A percentile compares a stretch with the other conserved stretches of the same genome.
phyloP scores from a whole-genome alignment of 805 yeast genomes.

The Metschnikowia corniflorae region DNA sequence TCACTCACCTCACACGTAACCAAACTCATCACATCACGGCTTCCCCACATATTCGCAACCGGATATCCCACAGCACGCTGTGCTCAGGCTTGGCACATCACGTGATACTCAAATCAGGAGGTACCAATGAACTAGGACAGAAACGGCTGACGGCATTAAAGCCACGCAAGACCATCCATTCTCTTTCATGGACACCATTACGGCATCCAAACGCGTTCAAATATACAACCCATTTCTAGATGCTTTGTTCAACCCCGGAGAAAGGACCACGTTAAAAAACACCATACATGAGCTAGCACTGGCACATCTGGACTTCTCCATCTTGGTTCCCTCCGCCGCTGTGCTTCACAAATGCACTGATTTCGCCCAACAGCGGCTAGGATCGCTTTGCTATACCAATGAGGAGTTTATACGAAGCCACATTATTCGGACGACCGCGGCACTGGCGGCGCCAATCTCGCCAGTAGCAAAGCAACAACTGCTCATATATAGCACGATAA shows the following conservation, averaged over 20 bases:
- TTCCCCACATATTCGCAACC: too few species aligned
- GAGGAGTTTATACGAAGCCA: constrained; percentile 65
- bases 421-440: constrained; percentile 39
- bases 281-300: constrained; percentile 41
- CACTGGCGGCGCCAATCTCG: constrained; percentile 21
- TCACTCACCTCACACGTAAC: too few species aligned
- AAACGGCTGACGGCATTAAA: too few species aligned
- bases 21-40: too few species aligned
- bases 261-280: constrained; percentile 44
- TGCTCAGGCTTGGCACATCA: too few species aligned
- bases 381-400: constrained; percentile 49
- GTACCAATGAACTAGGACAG: too few species aligned
- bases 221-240: constrained; percentile 62
- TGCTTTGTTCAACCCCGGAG: constrained; percentile 55
- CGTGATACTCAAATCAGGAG: too few species aligned
- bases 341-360: constrained; percentile 37
- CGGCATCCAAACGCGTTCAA: constrained; percentile 2
- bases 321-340: constrained; percentile 62
- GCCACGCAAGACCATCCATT: neutral
- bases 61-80: too few species aligned
- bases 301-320: constrained; percentile 48
- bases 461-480: constrained; percentile 32
- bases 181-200: constrained; percentile 7
- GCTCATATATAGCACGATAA: constrained; percentile 51
- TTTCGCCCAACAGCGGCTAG: constrained; percentile 28